Evolutionary conservation across 2,329 filamentous ascomycete genomes (phyloP), one percentile per base, ranked within the genome.

Genomic region (Pseudogymnoascus sp.): DNA sequence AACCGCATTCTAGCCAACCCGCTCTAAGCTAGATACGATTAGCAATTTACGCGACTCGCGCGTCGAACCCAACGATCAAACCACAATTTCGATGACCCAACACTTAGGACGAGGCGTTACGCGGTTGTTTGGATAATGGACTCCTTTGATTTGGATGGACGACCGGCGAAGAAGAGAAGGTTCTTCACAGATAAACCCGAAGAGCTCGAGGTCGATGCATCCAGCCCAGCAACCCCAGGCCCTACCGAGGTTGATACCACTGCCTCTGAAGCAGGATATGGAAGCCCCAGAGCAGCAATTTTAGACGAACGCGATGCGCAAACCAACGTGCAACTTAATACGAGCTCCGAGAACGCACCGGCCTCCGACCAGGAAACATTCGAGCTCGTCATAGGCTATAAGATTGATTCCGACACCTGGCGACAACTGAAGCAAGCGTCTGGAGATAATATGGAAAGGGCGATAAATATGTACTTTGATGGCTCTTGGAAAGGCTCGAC

Each of bases 401-500:
- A 81, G 61, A 77, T 89, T 18, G 72, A 77, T 5, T 65, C 76
- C 0, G 77, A 83, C 23, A 74, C 79, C 0, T 69, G 88, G 60
- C 74, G 75, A 5, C 72, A 78, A 3, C 79, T 89, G 18, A 78
- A 78, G n/a, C 75, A 79, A 7, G 77, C 79, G 47, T 87, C 85
- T 62, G 80, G 80, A 23, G 76, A 82, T 62, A 79, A 86, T 66
- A 77, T 88, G 14, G 83, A 88, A 69, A 78, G 80, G 65, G 86
- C 86, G 5, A 81, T 88, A 64, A 87, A 87, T 65, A 87, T 88
- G 82, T 89, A 86, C 70, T 83, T 88, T 66, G 86, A 89, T 66
- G 86, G 85, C 18, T 88, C 86, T 4, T 88, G 86, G 81, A 85
- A 83, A 70, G 80, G 76, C 8, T 29, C 51, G 23, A 31, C 47